phyloP scores from a whole-genome alignment of 2,329 filamentous ascomycete species.

The Fusarium metavorans region DNA sequence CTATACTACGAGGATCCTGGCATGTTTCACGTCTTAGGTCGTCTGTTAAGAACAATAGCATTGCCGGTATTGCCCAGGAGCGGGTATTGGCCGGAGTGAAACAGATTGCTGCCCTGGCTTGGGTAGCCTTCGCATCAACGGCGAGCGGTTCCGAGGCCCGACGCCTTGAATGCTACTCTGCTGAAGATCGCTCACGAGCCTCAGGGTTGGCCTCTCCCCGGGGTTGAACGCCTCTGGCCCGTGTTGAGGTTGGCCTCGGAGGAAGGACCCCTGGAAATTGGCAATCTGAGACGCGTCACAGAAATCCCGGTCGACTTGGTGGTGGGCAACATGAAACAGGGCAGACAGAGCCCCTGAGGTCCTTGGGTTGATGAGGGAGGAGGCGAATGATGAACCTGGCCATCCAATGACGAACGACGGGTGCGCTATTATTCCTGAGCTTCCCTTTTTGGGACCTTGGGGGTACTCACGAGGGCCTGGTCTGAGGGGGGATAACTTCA shows the following conservation, averaged over 20 bases:
- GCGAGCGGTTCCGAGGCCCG: conserved; percentile 4
- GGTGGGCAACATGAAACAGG: conserved; percentile 39
- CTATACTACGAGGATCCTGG: conserved; percentile 11
- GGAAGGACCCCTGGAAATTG: conserved; percentile 35
- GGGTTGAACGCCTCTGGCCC: conserved; percentile 6
- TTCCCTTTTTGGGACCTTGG: conserved; percentile 7
- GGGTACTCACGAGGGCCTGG: neutral
- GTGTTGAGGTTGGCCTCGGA: conserved; percentile 6
- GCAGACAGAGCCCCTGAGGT: conserved; percentile 26
- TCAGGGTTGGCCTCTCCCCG: neutral
- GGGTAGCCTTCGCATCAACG: conserved; percentile 2
- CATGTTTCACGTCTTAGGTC: conserved; percentile 30
- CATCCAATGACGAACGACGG: conserved; percentile 6
- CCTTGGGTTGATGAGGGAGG: conserved; percentile 6
- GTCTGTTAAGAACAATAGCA: conserved; percentile 32
- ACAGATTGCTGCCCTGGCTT: conserved; percentile 9
- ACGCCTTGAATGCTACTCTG: conserved; percentile 22
- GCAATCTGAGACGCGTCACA: conserved; percentile 43
- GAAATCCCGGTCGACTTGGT: conserved; percentile 22
- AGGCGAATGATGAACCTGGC: conserved; percentile 1
- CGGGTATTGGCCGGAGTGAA: conserved; percentile 23
- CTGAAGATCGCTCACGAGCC: conserved; percentile 1
- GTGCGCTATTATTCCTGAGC: conserved; percentile 3
- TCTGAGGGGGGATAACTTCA: conserved; percentile 7
- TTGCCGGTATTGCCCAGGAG: conserved; percentile 28